phyloP scores from a whole-genome alignment of 2,329 filamentous ascomycete species.

The Monilinia fructicola region DNA sequence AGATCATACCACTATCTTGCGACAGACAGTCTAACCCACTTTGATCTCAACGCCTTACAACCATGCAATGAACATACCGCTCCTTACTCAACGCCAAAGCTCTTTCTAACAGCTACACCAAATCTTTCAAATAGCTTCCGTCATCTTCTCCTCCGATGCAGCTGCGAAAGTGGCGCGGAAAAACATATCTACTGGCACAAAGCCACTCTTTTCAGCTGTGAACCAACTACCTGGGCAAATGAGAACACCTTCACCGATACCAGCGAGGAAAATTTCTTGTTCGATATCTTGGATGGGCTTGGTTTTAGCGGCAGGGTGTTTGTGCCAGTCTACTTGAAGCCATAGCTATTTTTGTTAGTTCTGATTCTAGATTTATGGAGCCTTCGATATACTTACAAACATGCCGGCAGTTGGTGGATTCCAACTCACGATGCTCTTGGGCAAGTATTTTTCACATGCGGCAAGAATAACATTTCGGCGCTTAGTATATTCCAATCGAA shows the following conservation, averaged over 20 bases:
- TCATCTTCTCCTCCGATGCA: constrained; percentile 69
- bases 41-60: constrained; percentile 14
- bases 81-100: constrained; percentile 47
- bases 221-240: constrained; percentile 91
- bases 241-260: constrained; percentile 75
- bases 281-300: constrained; percentile 68
- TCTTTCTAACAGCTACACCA: constrained; percentile 67
- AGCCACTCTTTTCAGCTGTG: constrained; percentile 64
- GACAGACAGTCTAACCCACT: constrained; percentile 14
- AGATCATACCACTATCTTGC: constrained; percentile 3
- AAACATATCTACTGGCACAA: constrained; percentile 57
- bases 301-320: constrained; percentile 59
- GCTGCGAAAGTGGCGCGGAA: constrained; percentile 90
- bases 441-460: constrained; percentile 78
- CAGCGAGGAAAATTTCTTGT: constrained; percentile 78
- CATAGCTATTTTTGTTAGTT: constrained; percentile 55
- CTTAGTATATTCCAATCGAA: constrained; percentile 77
- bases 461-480: constrained; percentile 74
- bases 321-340: constrained; percentile 65
- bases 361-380: neutral
- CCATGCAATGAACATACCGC: neutral
- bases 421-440: constrained; percentile 75
- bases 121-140: constrained; percentile 70
- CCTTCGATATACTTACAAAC: constrained; percentile 48
- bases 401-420: constrained; percentile 80